Evolutionary conservation across 2,329 filamentous ascomycete genomes (phyloP).

Genomic region (Didymella keratinophila): DNA sequence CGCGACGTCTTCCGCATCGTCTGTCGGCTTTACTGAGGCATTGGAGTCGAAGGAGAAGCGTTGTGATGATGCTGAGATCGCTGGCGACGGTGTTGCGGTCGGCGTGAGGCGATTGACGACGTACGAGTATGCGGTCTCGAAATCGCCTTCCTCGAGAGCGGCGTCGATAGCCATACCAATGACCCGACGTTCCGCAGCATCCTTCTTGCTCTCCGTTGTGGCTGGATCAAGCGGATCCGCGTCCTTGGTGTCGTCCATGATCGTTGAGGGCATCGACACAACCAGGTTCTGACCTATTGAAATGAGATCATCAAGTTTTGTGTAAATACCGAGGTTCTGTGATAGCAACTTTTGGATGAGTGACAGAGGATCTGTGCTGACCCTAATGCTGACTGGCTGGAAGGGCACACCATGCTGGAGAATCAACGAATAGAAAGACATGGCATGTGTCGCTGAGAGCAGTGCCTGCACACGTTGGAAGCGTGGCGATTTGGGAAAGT

Average conservation of each 20-base stretch:
- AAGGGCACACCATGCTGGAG: conserved; percentile 83
- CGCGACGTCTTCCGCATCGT: conserved; percentile 68
- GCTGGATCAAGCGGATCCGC: conserved; percentile 43
- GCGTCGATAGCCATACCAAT: conserved; percentile 83
- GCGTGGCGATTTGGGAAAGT: conserved; percentile 62
- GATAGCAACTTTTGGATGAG: conserved; percentile 77
- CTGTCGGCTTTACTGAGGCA: conserved; percentile 25
- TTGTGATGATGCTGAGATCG: conserved; percentile 34
- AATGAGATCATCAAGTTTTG: conserved; percentile 75
- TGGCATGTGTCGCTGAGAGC: conserved; percentile 74
- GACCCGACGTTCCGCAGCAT: conserved; percentile 69
- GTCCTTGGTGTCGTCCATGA: conserved; percentile 59
- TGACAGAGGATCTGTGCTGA: conserved; percentile 76
- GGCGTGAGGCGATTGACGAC: conserved; percentile 71
- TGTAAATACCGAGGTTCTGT: conserved; percentile 78
- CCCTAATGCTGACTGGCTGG: conserved; percentile 78
- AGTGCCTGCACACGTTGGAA: conserved; percentile 69
- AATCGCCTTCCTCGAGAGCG: conserved; percentile 77
- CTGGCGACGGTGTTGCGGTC: conserved; percentile 37
- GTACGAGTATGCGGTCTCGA: conserved; percentile 87
- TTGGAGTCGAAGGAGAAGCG: conserved; percentile 31
- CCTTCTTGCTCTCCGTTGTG: conserved; percentile 43
- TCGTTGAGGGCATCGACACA: conserved; percentile 42
- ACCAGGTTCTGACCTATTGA: conserved; percentile 73
- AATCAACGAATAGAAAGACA: conserved; percentile 79